Conservation (phyloP, 768 basidiomycete species). For the Dacryopinax primogenitus region DNA sequence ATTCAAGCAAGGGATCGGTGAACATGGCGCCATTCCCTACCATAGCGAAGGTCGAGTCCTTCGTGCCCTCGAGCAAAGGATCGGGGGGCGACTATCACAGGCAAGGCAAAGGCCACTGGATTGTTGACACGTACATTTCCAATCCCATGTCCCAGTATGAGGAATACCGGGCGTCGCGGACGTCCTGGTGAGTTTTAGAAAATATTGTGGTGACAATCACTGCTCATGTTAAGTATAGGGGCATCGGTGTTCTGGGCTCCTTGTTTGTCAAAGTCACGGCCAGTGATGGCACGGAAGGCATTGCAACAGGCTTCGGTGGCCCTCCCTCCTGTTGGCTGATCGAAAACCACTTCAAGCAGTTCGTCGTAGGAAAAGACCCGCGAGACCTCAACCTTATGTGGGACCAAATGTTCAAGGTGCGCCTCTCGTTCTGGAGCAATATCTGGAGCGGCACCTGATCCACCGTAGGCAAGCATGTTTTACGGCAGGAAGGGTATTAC, state of each 20-base stretch:
- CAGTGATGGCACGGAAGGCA: conserved; percentile 29
- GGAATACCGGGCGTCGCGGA: conserved; percentile 25
- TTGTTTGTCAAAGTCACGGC: conserved; percentile 31
- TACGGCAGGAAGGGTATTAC: conserved; percentile 31
- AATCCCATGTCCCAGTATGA: conserved; percentile 18
- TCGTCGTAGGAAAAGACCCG: conserved; percentile 30
- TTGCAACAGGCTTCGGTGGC: conserved; percentile 31
- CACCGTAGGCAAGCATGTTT: conserved; percentile 26
- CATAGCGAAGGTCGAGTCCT: conserved; percentile 27
- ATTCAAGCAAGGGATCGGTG: neutral
- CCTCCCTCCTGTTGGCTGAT: conserved; percentile 30
- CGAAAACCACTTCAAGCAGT: conserved; percentile 31
- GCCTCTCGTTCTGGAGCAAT: conserved; percentile 1
- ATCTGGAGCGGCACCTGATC: conserved; percentile 19
- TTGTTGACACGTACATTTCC: conserved; percentile 18
- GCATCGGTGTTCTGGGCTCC: conserved; percentile 31
- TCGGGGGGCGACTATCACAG: conserved; percentile 30
- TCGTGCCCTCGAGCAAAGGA: conserved; percentile 27
- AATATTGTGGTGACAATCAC: neutral
- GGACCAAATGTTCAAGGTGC: conserved; percentile 25
- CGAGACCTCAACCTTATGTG: conserved; percentile 30
- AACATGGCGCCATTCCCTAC: conserved; percentile 13
- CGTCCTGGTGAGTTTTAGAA: conserved; percentile 17
- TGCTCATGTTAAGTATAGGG: conserved; percentile 20
- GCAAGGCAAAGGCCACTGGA: conserved; percentile 27